Evolutionary conservation across 371 early-diverging fungal genomes (phyloP), one percentile per base, ranked within the genome.

Genomic region (Batkoa obscura): DNA sequence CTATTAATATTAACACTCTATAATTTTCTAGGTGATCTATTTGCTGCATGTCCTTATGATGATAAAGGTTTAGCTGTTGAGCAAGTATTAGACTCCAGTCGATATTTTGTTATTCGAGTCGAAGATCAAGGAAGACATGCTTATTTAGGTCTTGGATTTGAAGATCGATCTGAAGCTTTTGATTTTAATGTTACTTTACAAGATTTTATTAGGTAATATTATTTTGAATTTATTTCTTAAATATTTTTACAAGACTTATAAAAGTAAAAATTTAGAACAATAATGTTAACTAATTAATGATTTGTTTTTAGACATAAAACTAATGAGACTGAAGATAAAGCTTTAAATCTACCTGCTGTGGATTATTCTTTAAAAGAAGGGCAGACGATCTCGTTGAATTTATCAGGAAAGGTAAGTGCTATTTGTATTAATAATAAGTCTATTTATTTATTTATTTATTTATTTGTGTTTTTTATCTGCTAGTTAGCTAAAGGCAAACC

Each of bases 151-250:
- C 67, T 93, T 60, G 94, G 94, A 2, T 90, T 93, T 62, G 71
- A 76, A 48, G 94, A 93, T 61, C 78, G 91, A 3, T 73, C 78
- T 35, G 80, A 80, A 63, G 84, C 94, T 1, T 93, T 93, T 71
- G 91, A 93, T 64, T 90, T 90, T 57, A 90, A 93, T 60, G 94
- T 90, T 4, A 81, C 88, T 0, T 64, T 93, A 6, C 90, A 90
- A 67, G 91, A 90, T 65, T 83, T 76, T 62, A 62, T 65, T 59
- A 80, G 78, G 83, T 82, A 66, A 59, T 66, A 45, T 12, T 13
- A 23, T 31, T 5, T 31, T 43, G 45, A 17, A 31, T 37, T 2
- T 30, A 15, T 32, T 43, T 36, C 33, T 54, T 36, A 30, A 53
- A 15, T 36, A 50, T 35, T 50, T 43, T 43, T 23, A 23, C 23